These are phyloP conservation scores for Neurospora tetraspora DNA, from an alignment of 495 filamentous ascomycete species.

Conservation along the genomic window DNA sequence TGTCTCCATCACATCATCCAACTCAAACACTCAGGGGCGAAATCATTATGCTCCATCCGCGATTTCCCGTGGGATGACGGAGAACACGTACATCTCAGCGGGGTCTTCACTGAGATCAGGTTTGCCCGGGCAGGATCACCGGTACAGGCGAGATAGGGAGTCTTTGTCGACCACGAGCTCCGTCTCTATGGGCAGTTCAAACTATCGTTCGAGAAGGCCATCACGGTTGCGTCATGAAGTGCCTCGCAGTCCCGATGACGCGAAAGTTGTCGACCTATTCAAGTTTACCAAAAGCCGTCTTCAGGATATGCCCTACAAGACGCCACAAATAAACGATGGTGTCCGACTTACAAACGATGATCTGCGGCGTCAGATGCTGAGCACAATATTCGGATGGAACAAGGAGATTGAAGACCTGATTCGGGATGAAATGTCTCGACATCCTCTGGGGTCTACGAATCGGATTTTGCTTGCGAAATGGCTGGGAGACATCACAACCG, in stretches of 20 bases:
- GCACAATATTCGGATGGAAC: slow-evolving; percentile 90
- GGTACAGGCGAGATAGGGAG: slow-evolving; percentile 38
- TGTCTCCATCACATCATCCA: slow-evolving; percentile 41
- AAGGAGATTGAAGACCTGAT: slow-evolving; percentile 76
- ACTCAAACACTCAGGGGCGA: slow-evolving; percentile 30
- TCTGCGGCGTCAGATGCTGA: slow-evolving; percentile 83
- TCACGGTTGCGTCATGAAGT: slow-evolving; percentile 80
- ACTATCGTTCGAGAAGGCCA: slow-evolving; percentile 50
- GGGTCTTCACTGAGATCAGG: slow-evolving; percentile 44
- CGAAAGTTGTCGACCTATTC: slow-evolving; percentile 54
- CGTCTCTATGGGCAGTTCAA: slow-evolving; percentile 50
- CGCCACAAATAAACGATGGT: slow-evolving; percentile 52
- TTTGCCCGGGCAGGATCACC: slow-evolving; percentile 18
- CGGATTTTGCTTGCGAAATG: slow-evolving; percentile 79
- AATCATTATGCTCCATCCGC: slow-evolving; percentile 32
- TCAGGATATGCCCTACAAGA: slow-evolving; percentile 68
- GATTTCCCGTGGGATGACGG: slow-evolving; percentile 39
- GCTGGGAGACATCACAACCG: slow-evolving; percentile 77
- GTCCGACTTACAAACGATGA: slow-evolving; percentile 67
- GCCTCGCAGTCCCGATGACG: slow-evolving; percentile 49
- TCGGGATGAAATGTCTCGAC: slow-evolving; percentile 73
- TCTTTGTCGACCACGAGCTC: slow-evolving; percentile 50
- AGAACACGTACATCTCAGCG: slow-evolving; percentile 54
- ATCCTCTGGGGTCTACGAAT: slow-evolving; percentile 60
- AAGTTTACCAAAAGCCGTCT: slow-evolving; percentile 61